Base-by-base conservation (phyloP, 306 rosid genomes). In the Prunus campanulata region DNA sequence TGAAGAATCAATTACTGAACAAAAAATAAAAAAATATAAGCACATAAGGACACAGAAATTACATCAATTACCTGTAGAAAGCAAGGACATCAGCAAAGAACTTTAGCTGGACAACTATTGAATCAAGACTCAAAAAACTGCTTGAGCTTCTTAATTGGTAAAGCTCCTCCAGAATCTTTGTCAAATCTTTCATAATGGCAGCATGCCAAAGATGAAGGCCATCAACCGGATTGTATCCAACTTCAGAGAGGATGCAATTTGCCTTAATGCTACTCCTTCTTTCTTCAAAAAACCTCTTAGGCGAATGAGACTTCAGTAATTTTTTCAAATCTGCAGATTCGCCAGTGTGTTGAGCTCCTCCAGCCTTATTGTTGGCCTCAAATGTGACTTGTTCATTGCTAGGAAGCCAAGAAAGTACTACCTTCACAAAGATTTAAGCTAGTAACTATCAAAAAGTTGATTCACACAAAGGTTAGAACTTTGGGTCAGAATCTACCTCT, bases 161-260 rank as follows among this genome's bases (percentile, higher is more conserved):
- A 27, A 92, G 86, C 78, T 91, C 90, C 71, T 87, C 82, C 78
- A 85, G 81, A 76, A 87, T 79, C 71, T 78, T 87, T 67, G 81
- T 83, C 74, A 95, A 66, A 75, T 95, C 93, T 85, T 87, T 89
- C 86, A 39, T 82, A 69, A 95, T 80, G 73, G 90, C 92, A 66
- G 81, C 72, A 70, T 95, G 96, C 98, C 98, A 95, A 59, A 92
- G 78, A 52, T 83, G 87, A 74, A 95, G 96, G 74, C 90, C 87
- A 70, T 89, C 88, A 83, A 92, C 78, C 55, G 87, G 93, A 79
- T 78, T 79, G 42, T 74, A 69, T 83, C 80, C 88, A 76, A 70
- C 76, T 68, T 89, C 88, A 70, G 76, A 75, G 68, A 75, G 91
- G 64, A 22, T 39, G 70, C 54, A 72, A 25, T 75, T 71, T 74